phyloP scores from a whole-genome alignment of 192 early-diverging fungal genomes.

The Rhizoclosmatium globosum region DNA sequence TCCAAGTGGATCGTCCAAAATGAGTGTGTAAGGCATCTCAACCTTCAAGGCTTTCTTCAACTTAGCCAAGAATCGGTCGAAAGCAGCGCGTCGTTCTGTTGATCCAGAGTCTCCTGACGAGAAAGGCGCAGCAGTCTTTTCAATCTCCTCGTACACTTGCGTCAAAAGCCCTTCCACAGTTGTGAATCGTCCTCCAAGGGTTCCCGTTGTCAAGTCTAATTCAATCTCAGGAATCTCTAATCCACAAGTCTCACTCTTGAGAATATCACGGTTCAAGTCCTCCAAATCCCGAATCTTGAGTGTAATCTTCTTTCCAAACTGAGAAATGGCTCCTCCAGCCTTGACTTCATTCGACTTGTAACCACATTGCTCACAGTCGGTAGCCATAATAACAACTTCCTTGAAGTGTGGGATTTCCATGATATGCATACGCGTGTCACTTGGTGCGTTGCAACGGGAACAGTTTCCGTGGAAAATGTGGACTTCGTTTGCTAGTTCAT shows the following conservation, averaged over 20 bases:
- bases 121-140: conserved; percentile 66
- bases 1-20: conserved; percentile 89
- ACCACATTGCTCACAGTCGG: conserved; percentile 87
- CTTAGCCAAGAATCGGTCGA: conserved; percentile 72
- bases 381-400: conserved; percentile 95
- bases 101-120: conserved; percentile 74
- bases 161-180: conserved; percentile 92
- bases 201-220: conserved; percentile 85
- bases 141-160: conserved; percentile 89
- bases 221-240: conserved; percentile 89
- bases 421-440: conserved; percentile 89
- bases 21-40: conserved; percentile 67
- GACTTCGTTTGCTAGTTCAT: conserved; percentile 16
- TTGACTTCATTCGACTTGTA: conserved; percentile 98
- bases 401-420: conserved; percentile 82
- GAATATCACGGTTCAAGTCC: conserved; percentile 90
- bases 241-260: conserved; percentile 94
- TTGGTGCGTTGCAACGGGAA: conserved; percentile 78
- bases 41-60: conserved; percentile 62
- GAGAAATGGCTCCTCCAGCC: conserved; percentile 86
- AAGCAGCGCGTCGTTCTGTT: conserved; percentile 61
- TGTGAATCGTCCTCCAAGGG: conserved; percentile 93
- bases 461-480: conserved; percentile 86
- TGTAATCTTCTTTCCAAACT: conserved; percentile 80
- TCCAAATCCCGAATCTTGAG: conserved; percentile 84